phyloP scores from a whole-genome alignment of 208 protist species.

The Trypanosomatidae sp. region DNA sequence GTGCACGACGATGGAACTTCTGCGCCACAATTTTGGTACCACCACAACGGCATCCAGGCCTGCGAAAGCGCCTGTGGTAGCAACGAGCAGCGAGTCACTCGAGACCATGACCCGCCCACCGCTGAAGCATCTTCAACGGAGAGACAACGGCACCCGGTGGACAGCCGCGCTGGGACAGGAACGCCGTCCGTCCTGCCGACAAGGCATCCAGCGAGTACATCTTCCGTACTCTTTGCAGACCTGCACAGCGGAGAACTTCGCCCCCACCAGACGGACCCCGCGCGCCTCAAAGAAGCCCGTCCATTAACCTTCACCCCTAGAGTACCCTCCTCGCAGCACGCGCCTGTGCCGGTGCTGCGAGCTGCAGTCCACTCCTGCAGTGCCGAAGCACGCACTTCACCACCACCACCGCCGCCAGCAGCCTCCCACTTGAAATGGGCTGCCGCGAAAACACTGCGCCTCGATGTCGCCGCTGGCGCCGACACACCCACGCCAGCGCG shows the following conservation, averaged over 20 bases:
- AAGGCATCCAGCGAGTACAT: background rate
- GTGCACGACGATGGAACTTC: background rate
- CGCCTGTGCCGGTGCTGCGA: background rate
- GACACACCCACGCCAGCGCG: background rate
- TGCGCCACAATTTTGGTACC: background rate
- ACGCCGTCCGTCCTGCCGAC: background rate
- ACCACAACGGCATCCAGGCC: background rate
- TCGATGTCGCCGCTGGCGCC: background rate
- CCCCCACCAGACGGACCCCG: background rate
- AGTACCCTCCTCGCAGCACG: too few species aligned
- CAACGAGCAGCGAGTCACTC: background rate
- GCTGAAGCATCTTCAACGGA: background rate
- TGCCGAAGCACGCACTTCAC: background rate
- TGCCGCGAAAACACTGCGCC: background rate
- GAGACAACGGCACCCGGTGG: background rate
- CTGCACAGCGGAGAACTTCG: background rate
- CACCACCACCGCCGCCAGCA: background rate
- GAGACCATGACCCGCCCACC: background rate
- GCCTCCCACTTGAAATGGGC: too few species aligned
- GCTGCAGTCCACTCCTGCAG: too few species aligned
- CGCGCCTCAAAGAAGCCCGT: background rate
- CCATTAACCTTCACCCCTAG: too few species aligned
- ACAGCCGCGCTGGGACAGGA: background rate
- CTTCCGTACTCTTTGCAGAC: background rate
- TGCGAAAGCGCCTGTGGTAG: background rate